Conservation (phyloP, 2,329 filamentous ascomycete species). For the Penicillium expansum region DNA sequence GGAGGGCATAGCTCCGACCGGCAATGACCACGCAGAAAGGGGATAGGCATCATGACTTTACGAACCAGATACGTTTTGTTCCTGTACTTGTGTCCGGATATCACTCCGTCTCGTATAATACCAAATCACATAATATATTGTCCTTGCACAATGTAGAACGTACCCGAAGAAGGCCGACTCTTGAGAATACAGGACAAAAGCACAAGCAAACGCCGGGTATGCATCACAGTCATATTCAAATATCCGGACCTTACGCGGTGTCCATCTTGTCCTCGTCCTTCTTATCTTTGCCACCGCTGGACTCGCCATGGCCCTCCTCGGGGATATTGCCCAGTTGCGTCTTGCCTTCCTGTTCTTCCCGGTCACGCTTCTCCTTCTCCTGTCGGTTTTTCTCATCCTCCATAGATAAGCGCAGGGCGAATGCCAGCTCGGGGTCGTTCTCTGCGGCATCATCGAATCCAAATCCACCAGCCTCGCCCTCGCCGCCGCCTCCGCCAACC, state of each 20-base stretch:
- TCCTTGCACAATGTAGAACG: slow-evolving; percentile 14
- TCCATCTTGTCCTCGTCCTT: slow-evolving; percentile 81
- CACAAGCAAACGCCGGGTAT: slow-evolving; percentile 37
- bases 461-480: slow-evolving; percentile 55
- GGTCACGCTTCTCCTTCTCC: slow-evolving; percentile 77
- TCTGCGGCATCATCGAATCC: slow-evolving; percentile 83
- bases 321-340: slow-evolving; percentile 76
- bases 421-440: slow-evolving; percentile 82
- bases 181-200: slow-evolving; percentile 23
- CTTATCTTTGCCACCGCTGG: slow-evolving; percentile 57
- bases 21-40: background rate
- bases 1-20: slow-evolving; percentile 44
- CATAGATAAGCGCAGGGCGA: slow-evolving; percentile 94
- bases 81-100: slow-evolving; percentile 12
- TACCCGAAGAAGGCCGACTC: slow-evolving; percentile 14
- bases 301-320: slow-evolving; percentile 68
- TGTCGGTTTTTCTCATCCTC: slow-evolving; percentile 95
- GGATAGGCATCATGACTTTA: slow-evolving; percentile 22
- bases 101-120: slow-evolving; percentile 19
- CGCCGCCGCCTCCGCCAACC: slow-evolving; percentile 46
- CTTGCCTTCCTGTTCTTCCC: slow-evolving; percentile 70
- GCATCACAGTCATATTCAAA: slow-evolving; percentile 34
- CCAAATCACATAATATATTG: slow-evolving; percentile 24
- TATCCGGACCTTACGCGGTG: slow-evolving; percentile 60
- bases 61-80: slow-evolving; percentile 22